Evolutionary conservation across 371 early-diverging fungal genomes (phyloP), one percentile per base, ranked within the genome.

Genomic region (Apophysomyces ossiformis): DNA sequence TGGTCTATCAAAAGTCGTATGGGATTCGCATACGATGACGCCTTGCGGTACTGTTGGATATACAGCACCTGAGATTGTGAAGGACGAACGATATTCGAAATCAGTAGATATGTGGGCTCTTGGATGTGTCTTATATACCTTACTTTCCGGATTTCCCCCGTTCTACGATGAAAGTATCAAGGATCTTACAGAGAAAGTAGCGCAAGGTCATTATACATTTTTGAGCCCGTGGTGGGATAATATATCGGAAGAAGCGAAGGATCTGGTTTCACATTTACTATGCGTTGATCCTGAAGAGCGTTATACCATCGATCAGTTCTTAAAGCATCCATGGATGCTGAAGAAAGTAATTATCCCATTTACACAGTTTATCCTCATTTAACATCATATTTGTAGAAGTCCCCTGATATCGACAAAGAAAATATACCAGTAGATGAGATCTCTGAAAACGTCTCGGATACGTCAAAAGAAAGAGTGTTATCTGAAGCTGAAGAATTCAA

Each of bases 81-180:
- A 86, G 59, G 92, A 92, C 70, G 88, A 92, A 66, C 82, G 89
- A 9, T 93, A 95, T 71, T 89, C 90, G 50, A 92, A 91, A 74
- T 87, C 91, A 11, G 96, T 95, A 18, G 97, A 96, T 74, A 92
- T 95, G 90, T 96, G 96, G 96, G 93, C 95, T 3, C 78, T 96
- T 57, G 97, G 97, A 38, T 95, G 95, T 73, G 93, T 96, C 46
- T 82, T 96, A 44, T 97, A 96, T 71, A 94, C 94, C 0, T 70
- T 95, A 57, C 79, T 96, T 15, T 93, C 93, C 65, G 97, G 96
- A 0, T 94, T 92, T 75, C 96, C 95, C 56, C 96, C 97, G 15
- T 95, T 96, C 68, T 93, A 93, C 65, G 93, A 92, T 68, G 71
- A 83, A 16, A 72, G 67, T 59, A 81, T 85, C 56, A 76, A 85